phyloP scores from a whole-genome alignment of 192 early-diverging fungal species.

The Funneliformis geosporum region DNA sequence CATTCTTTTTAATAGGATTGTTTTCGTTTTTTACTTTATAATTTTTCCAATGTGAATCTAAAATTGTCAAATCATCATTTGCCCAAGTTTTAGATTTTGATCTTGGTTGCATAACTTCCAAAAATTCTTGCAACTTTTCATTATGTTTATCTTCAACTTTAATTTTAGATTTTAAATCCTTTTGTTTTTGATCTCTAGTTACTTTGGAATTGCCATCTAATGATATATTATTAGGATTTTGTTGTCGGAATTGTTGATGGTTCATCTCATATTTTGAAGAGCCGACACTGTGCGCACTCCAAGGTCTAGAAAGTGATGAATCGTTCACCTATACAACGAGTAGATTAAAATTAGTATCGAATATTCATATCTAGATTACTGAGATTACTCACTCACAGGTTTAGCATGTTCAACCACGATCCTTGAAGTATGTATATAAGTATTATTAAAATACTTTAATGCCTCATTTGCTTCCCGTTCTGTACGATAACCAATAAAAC shows the following conservation, averaged over 20 bases:
- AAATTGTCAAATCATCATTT: conserved; percentile 79
- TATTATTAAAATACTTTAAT: conserved; percentile 82
- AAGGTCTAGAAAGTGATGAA: conserved; percentile 78
- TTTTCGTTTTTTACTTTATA: conserved; percentile 59
- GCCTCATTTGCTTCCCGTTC: conserved; percentile 85
- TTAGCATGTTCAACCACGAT: conserved; percentile 88
- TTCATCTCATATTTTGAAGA: conserved; percentile 72
- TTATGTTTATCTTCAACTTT: conserved; percentile 65
- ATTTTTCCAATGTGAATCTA: conserved; percentile 55
- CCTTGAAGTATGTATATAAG: conserved; percentile 89
- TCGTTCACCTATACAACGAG: conserved; percentile 69
- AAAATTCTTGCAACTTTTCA: conserved; percentile 83
- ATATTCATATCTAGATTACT: background rate
- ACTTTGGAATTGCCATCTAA: conserved; percentile 39
- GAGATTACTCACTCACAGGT: conserved; percentile 51
- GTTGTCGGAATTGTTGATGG: conserved; percentile 46
- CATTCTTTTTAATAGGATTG: conserved; percentile 32
- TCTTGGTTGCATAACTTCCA: conserved; percentile 88
- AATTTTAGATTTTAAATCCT: conserved; percentile 42
- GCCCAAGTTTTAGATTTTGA: conserved; percentile 81
- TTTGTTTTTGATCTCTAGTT: conserved; percentile 46
- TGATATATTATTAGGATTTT: conserved; percentile 38
- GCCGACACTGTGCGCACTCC: conserved; percentile 87
- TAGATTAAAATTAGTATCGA: background rate
- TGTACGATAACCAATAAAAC: conserved; percentile 89